Base-by-base conservation (phyloP, 768 basidiomycete species). In the Fibroporia radiculosa region DNA sequence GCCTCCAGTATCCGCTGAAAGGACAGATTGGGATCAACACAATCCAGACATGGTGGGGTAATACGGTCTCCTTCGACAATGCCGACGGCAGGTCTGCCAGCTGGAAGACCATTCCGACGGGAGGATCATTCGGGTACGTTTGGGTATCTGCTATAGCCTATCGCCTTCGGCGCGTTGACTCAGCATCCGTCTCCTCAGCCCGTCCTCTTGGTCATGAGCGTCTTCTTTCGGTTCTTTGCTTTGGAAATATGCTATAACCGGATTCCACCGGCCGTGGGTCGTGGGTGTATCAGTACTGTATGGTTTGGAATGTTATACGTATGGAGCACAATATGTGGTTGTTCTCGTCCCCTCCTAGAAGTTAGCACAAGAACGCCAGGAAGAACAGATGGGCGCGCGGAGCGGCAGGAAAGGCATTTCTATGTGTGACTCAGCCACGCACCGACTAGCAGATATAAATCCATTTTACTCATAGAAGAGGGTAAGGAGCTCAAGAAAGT, bases 41-140 rank as follows among this genome's bases (percentile, higher is more conserved):
- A n/a, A 62, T 67, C 43, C 57, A 58, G 49, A 47, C 36, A 3
- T 67, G 66, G 65, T 66, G 65, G 65, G 66, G 66, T 16, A 67
- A 67, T 51, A 65, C 58, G 6, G 66, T 65, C 27, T 59, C 51
- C 39, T 45, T 48, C 34, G 56, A 62, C 36, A 67, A 58, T 14
- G 62, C 57, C 0, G 65, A 66, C 47, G 60, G 54, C 50, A n/a
- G 41, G 54, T 25, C 54, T 63, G 11, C 49, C 62, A 39, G 18
- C 45, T 62, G 14, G 23, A 44, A 34, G 22, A 18, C 13, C 8
- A 22, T 45, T 6, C 24, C 52, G 1, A 47, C 47, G 1, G 59
- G 55, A 7, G 50, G 42, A n/a, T 41, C 47, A 1, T 65, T 66
- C 37, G 64, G 64, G 62, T 62, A 29, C 43, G 60, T 50, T 3